Percentiles rank a stretch among this genome's conserved stretches.
Evolutionary conservation across 2,329 filamentous ascomycete genomes (phyloP).

Genomic region (Alternaria infectoria): DNA sequence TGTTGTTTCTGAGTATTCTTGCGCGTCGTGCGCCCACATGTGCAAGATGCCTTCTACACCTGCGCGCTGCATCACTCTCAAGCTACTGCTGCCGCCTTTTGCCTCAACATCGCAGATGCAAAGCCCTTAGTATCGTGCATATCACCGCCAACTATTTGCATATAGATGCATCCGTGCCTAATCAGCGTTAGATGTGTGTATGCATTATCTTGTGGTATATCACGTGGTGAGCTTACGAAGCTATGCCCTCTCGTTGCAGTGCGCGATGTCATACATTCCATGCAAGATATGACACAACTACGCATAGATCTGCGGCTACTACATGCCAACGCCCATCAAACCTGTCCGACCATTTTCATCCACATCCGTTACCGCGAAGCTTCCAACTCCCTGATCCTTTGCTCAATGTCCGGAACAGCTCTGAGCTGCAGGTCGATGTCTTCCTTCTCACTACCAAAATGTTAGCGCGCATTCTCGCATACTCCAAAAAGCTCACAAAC

Average conservation of each 20-base stretch:
- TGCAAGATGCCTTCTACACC: neutral
- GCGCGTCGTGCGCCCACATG: neutral
- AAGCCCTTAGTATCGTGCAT: neutral
- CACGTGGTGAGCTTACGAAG: neutral
- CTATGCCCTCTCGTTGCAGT: neutral
- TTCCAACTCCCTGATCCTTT: constrained; percentile 79
- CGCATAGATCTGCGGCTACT: neutral
- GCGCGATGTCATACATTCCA: neutral
- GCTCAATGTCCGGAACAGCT: constrained; percentile 86
- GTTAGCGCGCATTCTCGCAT: constrained; percentile 20
- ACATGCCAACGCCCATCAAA: neutral
- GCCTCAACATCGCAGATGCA: neutral
- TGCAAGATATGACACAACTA: neutral
- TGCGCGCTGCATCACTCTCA: neutral
- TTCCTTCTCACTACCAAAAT: constrained; percentile 74
- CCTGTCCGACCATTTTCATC: neutral
- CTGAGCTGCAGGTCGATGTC: constrained; percentile 86
- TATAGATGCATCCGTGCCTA: neutral
- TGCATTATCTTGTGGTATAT: neutral
- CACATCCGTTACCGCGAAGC: constrained; percentile 18
- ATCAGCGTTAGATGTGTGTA: neutral
- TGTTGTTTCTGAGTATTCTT: neutral
- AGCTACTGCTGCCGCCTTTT: neutral
- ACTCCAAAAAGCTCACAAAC: neutral
- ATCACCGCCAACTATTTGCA: neutral